Base-by-base conservation (phyloP, 768 basidiomycete species). In the Mycena amicta region DNA sequence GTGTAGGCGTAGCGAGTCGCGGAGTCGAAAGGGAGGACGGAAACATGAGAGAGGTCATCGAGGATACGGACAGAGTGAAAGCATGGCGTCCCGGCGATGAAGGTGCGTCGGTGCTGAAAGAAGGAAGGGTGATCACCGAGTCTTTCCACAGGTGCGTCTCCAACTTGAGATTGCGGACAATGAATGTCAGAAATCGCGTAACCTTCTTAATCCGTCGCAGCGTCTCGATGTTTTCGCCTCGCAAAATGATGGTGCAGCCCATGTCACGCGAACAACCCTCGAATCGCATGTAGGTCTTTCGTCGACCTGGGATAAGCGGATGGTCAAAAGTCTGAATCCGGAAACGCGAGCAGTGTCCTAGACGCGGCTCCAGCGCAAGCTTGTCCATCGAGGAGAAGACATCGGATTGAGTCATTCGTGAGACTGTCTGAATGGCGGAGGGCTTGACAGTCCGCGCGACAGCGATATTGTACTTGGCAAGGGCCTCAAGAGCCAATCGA, bases 211-310 rank as follows among this genome's bases (percentile, higher is more conserved):
- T 83, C 53, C 88, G 88, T 52, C 83, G 82, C 54, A 99, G 75
- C 0, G 86, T 92, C 37, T 89, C 88, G 55, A 89, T 80, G 67
- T 95, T 84, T 3, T 85, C 95, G 11, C 97, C 97, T 41, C 97
- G 84, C 46, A 99, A 72, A 37, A 98, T 81, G 64, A 99, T 89
- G 2, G 97, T 98, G 63, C 95, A 98, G 0, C 95, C 95, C 83
- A 93, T 90, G 61, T 97, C 93, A 50, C 84, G 83, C 68, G 84
- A 90, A 67, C 95, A 97, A 2, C 96, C 96, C 73, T 99, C 97
- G 67, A 99, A 98, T 1, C 97, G 89, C 93, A 99, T 95, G 68
- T 93, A 91, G 0, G 96, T 93, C 78, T 99, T 99, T 55, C 97
- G 82, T 18, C 83, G 83, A 20, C 94, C 95, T n/a, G 95, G 94